Evolutionary conservation across 768 basidiomycete species (phyloP).

Genomic region (Pisolithus microcarpus): DNA sequence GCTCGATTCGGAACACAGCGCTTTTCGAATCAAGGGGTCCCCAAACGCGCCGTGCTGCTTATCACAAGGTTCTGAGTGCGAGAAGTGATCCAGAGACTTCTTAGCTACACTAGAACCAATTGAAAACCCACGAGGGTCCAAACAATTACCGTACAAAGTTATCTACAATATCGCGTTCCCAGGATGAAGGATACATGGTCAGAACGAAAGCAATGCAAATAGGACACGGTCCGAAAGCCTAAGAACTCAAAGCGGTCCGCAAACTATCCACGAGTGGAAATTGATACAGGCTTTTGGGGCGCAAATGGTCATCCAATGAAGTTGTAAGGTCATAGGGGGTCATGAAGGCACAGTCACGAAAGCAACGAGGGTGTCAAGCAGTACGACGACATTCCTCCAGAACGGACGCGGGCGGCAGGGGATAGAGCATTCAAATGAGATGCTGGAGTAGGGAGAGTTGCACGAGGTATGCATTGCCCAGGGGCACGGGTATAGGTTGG

Average conservation of each 20-base stretch:
- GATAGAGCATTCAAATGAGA: conserved; percentile 39
- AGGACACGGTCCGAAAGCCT: conserved; percentile 8
- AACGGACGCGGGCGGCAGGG: conserved; percentile 26
- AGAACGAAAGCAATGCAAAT: conserved; percentile 13
- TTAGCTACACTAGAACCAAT: conserved; percentile 37
- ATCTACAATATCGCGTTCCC: conserved; percentile 27
- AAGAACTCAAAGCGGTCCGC: conserved; percentile 15
- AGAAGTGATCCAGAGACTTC: conserved; percentile 53
- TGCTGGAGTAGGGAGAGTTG: conserved; percentile 26
- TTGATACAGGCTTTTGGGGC: conserved; percentile 6
- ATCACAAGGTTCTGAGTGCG: conserved; percentile 68
- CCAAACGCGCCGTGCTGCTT: conserved; percentile 41
- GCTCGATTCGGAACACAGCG: conserved; percentile 65
- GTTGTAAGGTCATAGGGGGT: conserved; percentile 12
- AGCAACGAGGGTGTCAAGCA: conserved; percentile 29
- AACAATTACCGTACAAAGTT: conserved; percentile 19
- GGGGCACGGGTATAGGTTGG: conserved; percentile 26
- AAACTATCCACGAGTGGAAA: conserved; percentile 24
- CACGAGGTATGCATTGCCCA: conserved; percentile 31
- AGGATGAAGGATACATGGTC: conserved; percentile 14
- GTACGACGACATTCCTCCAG: conserved; percentile 19
- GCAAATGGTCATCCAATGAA: conserved; percentile 12
- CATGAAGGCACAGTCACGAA: conserved; percentile 22
- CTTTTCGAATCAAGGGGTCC: conserved; percentile 60
- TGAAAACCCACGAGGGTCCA: conserved; percentile 22